A percentile compares a stretch with the other conserved stretches of the same genome.
These are phyloP conservation scores for Benincasa hispida DNA, from an alignment of 306 rosid genomes.

Conservation along the genomic window DNA sequence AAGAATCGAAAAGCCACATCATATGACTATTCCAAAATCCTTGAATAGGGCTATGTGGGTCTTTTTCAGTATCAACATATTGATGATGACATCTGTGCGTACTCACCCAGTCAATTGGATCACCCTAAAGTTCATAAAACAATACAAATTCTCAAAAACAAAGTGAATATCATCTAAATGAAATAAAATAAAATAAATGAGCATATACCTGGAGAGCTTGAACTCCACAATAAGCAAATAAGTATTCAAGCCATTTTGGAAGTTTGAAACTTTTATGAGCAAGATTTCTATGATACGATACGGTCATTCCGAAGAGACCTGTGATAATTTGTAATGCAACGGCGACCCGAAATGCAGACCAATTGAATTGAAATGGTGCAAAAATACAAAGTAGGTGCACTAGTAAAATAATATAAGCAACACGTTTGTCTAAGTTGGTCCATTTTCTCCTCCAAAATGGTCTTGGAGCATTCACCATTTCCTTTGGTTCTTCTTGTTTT, in stretches of 20 bases:
- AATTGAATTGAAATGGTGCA: constrained; percentile 69
- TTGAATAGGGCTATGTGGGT: constrained; percentile 79
- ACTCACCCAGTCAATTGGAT: constrained; percentile 90
- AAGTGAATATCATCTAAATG: not conserved
- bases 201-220: constrained; percentile 64
- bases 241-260: constrained; percentile 84
- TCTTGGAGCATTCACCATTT: not conserved
- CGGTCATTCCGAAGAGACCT: constrained; percentile 58
- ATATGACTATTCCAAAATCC: constrained; percentile 93
- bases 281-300: constrained; percentile 71
- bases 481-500: constrained; percentile 1
- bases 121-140: constrained; percentile 36
- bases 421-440: constrained; percentile 26
- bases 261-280: constrained; percentile 76
- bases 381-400: constrained; percentile 53
- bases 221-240: constrained; percentile 68
- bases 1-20: constrained; percentile 75
- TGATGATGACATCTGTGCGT: constrained; percentile 89
- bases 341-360: constrained; percentile 52
- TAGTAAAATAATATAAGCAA: constrained; percentile 34
- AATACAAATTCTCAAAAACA: not conserved
- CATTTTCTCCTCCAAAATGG: constrained; percentile 1
- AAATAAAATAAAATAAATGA: not conserved
- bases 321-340: constrained; percentile 38
- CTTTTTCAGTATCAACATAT: constrained; percentile 79